Evolutionary conservation across 768 basidiomycete genomes (phyloP), one percentile per base, ranked within the genome.

Genomic region (Tephrocybe sp.): DNA sequence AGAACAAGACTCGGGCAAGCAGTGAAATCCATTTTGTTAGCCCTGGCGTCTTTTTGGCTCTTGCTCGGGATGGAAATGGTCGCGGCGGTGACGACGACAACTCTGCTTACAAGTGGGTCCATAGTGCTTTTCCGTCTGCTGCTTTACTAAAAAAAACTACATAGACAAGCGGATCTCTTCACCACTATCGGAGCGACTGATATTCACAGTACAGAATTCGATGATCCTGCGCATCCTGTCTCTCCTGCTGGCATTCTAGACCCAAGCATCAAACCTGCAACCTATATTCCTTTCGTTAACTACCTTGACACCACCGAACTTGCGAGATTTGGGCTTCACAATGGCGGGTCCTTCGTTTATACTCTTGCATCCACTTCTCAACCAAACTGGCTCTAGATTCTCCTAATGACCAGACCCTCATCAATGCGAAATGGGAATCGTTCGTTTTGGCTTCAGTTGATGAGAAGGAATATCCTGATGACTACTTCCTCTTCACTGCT

Each of bases 391-490:
- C n/a, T n/a, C 10, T 45, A 83, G 81, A 74, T 48, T 65, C 73
- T 21, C 77, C 77, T 2, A 64, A 73, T 46, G 77, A 84, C 56
- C 54, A 68, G 30, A 79, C 75, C 0, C 71, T 84, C 7, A 76
- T 88, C 46, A 75, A 76, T 51, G 76, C 75, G 0, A 87, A 87
- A 65, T 87, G 84, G 83, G 85, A 88, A 61, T 81, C 79, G 1
- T 68, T 84, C n/a, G 79, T 83, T 12, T 68, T 87, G 3, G 49
- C 39, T 17, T 55, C 57, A 1, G 50, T 53, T 12, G 46, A 55
- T 24, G 57, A 58, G 11, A n/a, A 45, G 6, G 46, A 46, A 2
- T 34, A 46, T 23, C 57, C 57, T 4, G 50, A 55, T 25, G 57
- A 58, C 28, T 58, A 46, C 47, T 58, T 58, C 54, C 48, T 58